Conservation (phyloP, 257 asterid genomes). For the Coffea eugenioides region DNA sequence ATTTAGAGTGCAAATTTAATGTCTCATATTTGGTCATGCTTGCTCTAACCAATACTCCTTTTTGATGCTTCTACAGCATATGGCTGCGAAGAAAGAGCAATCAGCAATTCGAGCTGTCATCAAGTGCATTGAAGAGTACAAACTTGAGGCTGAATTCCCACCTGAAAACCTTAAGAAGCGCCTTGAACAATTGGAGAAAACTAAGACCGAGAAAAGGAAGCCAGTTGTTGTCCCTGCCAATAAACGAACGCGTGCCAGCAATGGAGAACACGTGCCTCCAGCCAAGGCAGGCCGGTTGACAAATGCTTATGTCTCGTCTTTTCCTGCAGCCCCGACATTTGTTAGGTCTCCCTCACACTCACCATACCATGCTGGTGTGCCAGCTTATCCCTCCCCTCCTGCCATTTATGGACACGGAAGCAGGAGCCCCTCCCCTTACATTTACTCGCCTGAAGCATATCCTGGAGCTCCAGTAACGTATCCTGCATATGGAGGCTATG, state of each 20-base stretch:
- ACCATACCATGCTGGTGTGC: conserved; percentile 67
- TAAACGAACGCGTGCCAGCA: conserved; percentile 88
- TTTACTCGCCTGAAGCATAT: conserved; percentile 86
- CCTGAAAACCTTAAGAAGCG: conserved; percentile 85
- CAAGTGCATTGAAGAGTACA: conserved; percentile 94
- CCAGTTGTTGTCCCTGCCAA: conserved; percentile 82
- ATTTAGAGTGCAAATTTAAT: not conserved
- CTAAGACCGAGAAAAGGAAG: conserved; percentile 77
- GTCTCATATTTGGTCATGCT: not conserved
- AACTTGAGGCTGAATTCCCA: conserved; percentile 83
- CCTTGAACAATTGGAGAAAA: conserved; percentile 79
- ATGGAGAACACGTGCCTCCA: conserved; percentile 98
- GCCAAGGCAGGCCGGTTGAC: conserved; percentile 99
- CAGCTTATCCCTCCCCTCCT: conserved; percentile 73
- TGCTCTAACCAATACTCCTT: not conserved
- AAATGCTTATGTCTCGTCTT: conserved; percentile 93
- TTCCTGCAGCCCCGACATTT: conserved; percentile 83
- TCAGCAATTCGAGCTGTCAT: conserved; percentile 93
- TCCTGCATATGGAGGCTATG: conserved; percentile 75
- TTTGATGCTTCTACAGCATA: conserved; percentile 48
- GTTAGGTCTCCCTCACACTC: conserved; percentile 80
- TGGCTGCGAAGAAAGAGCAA: conserved; percentile 97
- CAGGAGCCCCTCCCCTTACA: conserved; percentile 67
- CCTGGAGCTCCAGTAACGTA: conserved; percentile 74
- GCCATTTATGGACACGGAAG: conserved; percentile 50